phyloP scores from a whole-genome alignment of 257 asterid genomes.

The Hygrophila difformis region DNA sequence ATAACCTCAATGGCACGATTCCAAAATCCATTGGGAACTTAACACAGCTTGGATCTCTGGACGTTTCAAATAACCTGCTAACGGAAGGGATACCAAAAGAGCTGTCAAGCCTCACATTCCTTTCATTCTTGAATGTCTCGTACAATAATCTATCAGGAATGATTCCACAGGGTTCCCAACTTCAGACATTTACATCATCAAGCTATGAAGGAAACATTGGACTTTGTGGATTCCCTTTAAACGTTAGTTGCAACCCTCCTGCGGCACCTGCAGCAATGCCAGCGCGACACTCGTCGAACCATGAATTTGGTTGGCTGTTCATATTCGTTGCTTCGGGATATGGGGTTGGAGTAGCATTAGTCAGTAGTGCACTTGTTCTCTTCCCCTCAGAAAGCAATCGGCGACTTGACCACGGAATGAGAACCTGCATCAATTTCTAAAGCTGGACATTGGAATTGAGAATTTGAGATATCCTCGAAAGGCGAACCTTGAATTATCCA shows the following conservation, averaged over 20 bases:
- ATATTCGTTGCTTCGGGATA: background rate
- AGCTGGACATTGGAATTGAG: too few species aligned
- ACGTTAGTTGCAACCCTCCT: conserved; percentile 6
- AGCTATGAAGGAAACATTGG: conserved; percentile 25
- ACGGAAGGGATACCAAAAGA: conserved; percentile 34
- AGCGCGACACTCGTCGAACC: too few species aligned
- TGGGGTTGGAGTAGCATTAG: background rate
- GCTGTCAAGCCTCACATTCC: conserved; percentile 37
- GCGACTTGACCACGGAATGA: too few species aligned
- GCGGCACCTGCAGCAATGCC: background rate
- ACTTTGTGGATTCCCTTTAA: conserved; percentile 27
- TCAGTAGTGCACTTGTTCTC: background rate
- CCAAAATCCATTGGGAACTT: conserved; percentile 47
- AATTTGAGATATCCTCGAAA: too few species aligned
- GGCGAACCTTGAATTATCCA: too few species aligned
- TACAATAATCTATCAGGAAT: conserved; percentile 31
- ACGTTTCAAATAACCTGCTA: conserved; percentile 39
- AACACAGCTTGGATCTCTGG: conserved; percentile 42
- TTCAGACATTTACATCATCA: conserved; percentile 17
- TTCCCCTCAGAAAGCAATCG: too few species aligned
- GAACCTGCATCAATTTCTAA: too few species aligned
- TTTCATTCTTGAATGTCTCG: conserved; percentile 32
- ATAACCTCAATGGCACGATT: conserved; percentile 38
- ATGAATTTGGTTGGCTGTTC: background rate
- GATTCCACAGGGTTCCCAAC: conserved; percentile 25